Evolutionary conservation across 768 basidiomycete species (phyloP).

Genomic region (Leccinum incarnatum): DNA sequence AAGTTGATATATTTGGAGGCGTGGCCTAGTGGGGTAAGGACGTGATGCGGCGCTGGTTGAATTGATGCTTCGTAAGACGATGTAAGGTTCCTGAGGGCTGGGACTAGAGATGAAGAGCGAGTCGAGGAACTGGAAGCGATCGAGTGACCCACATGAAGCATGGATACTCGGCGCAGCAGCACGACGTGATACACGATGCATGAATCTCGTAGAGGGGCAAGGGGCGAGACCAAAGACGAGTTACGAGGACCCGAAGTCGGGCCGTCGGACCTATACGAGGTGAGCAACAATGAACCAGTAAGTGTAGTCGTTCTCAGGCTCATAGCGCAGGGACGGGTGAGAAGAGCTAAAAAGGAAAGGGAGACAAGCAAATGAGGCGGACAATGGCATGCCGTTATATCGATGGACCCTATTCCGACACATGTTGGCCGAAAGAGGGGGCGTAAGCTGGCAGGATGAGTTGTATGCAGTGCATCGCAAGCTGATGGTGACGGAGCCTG

Average conservation of each 20-base stretch:
- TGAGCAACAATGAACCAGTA: not conserved
- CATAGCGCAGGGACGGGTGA: conserved; percentile 1
- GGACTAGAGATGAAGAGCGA: not conserved
- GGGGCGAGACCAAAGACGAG: not conserved
- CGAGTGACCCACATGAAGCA: conserved; percentile 1
- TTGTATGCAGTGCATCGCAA: not conserved
- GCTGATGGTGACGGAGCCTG: conserved; percentile 1
- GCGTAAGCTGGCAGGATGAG: conserved; percentile 7
- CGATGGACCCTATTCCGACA: conserved; percentile 5
- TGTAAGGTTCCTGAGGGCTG: conserved; percentile 12
- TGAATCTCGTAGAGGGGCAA: not conserved
- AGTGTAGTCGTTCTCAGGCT: conserved; percentile 11
- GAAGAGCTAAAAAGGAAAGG: conserved; percentile 13
- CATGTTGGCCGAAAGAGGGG: conserved; percentile 14
- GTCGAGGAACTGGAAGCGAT: not conserved
- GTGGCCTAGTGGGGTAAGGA: conserved; percentile 2
- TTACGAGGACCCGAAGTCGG: not conserved
- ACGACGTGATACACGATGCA: conserved; percentile 3
- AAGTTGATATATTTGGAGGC: conserved; percentile 6
- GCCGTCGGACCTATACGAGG: not conserved
- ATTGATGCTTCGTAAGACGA: conserved; percentile 16
- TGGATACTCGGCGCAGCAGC: not conserved
- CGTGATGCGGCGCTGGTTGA: conserved; percentile 14
- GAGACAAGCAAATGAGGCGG: not conserved
- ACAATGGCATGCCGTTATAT: conserved; percentile 11